Base-by-base conservation (phyloP, 1,284 basidiomycete genomes). In the Neotropicomus parvogracilis region DNA sequence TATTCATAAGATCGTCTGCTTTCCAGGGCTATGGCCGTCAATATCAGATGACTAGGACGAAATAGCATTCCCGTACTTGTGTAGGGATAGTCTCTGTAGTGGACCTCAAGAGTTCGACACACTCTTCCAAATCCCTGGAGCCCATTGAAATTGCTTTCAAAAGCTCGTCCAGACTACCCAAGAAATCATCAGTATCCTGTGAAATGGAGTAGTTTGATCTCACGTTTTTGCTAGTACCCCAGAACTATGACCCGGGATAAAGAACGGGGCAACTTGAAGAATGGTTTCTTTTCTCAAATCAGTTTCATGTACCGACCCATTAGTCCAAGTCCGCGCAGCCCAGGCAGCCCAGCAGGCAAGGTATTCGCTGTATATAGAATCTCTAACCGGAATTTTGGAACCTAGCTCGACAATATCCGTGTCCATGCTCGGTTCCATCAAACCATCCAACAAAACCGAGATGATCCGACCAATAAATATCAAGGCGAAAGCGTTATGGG, bases 311-410 rank as follows among this genome's bases (percentile, higher is more conserved):
- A 66, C 16, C 55, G 58, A 24, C 62, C 55, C 60, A 17, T 58
- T 55, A 1, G 65, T 59, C 65, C 70, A 75, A 13, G 59, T 69
- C 32, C 75, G 70, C 16, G 76, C 62, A 17, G 73, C 67, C 85
- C 85, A 89, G 27, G 73, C 67, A 3, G 69, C 77, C 87, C 87
- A 90, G 43, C 79, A 76, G 13, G 82, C 80, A 12, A 88, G 68
- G 55, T 80, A 84, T 48, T 74, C 65, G 34, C 76, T 72, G 58
- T 81, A 82, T 1, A 82, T 75, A 10, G 66, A 46, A 54, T 70
- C 71, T 11, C 50, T 48, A 10, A 32, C 33, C 14, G 36, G 44
- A 16, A 40, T 42, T 44, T 42, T 41, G 29, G 52, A 16, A 38
- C 57, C 56, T 3, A 57, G 26, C 19, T 55, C 49, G 20, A 55